These are phyloP conservation scores for Chionographis japonica DNA, from an alignment of 106 monocot species.

Conservation along the genomic window DNA sequence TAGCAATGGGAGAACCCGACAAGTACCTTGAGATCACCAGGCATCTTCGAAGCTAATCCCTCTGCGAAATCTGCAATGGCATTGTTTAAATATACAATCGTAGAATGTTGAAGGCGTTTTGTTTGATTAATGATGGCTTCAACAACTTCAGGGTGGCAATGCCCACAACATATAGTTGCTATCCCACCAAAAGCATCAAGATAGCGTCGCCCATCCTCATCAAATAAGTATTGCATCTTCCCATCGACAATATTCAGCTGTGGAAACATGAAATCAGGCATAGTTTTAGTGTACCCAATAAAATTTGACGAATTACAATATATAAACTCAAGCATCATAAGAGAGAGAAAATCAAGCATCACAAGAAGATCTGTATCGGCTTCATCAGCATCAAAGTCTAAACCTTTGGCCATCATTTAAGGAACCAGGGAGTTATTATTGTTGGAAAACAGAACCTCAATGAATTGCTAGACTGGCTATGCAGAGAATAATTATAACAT, in stretches of 20 bases:
- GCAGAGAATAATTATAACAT: no score
- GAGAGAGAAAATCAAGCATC: background rate
- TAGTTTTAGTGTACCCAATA: background rate
- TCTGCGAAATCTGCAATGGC: slow-evolving; percentile 63
- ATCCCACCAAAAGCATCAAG: slow-evolving; percentile 63
- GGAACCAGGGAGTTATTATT: no score
- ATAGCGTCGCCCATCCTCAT: slow-evolving; percentile 57
- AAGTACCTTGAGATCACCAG: slow-evolving; percentile 55
- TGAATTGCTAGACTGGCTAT: no score
- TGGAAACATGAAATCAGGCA: background rate
- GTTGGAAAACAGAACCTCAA: no score
- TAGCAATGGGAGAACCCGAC: background rate
- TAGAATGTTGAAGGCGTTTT: slow-evolving; percentile 48
- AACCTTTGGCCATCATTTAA: no score
- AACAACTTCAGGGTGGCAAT: slow-evolving; percentile 54
- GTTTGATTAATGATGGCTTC: slow-evolving; percentile 45
- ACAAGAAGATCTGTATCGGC: no score
- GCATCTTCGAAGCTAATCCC: slow-evolving; percentile 54
- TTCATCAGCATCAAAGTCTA: no score
- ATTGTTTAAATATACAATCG: slow-evolving; percentile 54
- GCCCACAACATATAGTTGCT: slow-evolving; percentile 60
- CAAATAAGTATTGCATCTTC: slow-evolving; percentile 66
- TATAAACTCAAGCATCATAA: background rate
- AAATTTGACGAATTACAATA: background rate
- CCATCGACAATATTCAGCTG: slow-evolving; percentile 57